Conservation (phyloP, 2,329 filamentous ascomycete genomes). For the Allantophomopsis lycopodina region DNA sequence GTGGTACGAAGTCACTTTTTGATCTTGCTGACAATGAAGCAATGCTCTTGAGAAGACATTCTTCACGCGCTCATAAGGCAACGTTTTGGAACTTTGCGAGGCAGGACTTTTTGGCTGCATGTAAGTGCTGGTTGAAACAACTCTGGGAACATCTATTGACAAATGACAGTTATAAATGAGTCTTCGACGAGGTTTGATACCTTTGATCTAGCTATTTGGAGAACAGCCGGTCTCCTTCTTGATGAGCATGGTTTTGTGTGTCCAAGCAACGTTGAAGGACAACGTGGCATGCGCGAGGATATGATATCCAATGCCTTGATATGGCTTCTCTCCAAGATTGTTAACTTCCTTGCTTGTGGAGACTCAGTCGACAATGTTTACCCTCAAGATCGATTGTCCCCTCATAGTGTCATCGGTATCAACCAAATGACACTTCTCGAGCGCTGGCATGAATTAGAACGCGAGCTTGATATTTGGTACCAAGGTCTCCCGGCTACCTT, state of each 20-base stretch:
- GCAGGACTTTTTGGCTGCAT: slow-evolving; percentile 48
- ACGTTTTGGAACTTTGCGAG: slow-evolving; percentile 56
- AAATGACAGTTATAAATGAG: slow-evolving; percentile 45
- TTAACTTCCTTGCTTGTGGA: slow-evolving; percentile 47
- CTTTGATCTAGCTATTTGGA: slow-evolving; percentile 48
- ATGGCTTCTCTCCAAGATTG: slow-evolving; percentile 52
- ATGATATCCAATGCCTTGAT: slow-evolving; percentile 49
- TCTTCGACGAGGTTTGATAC: slow-evolving; percentile 45
- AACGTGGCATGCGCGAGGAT: slow-evolving; percentile 43
- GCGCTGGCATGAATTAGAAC: slow-evolving; percentile 38
- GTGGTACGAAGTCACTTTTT: slow-evolving; percentile 49
- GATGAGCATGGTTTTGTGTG: slow-evolving; percentile 35
- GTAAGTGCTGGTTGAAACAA: too few relatives aligned
- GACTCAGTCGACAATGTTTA: slow-evolving; percentile 29
- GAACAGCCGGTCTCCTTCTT: slow-evolving; percentile 44
- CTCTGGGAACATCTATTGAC: too few relatives aligned
- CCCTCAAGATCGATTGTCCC: slow-evolving; percentile 18
- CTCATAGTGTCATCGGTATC: slow-evolving; percentile 25
- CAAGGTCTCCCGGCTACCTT: slow-evolving; percentile 45
- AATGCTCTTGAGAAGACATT: slow-evolving; percentile 25
- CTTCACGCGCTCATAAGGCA: slow-evolving; percentile 27
- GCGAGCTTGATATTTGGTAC: slow-evolving; percentile 44
- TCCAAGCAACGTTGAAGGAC: slow-evolving; percentile 28
- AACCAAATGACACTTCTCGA: slow-evolving; percentile 33
- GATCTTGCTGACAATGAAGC: slow-evolving; percentile 36